Evolutionary conservation across 345 rosid species (phyloP).

Genomic region (Gossypium bickii): DNA sequence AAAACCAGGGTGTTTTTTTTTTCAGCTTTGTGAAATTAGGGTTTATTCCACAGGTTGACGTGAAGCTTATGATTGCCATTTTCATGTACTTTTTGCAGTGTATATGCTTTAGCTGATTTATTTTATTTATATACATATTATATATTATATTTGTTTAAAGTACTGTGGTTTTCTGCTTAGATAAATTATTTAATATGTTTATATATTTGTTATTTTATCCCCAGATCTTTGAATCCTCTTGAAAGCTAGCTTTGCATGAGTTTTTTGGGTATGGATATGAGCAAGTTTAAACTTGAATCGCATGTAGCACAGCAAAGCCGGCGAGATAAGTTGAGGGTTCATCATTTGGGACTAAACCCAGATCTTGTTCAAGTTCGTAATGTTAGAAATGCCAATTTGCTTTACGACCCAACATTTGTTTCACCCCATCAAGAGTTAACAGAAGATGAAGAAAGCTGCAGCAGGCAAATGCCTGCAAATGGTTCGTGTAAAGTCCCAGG

Average conservation of each 20-base stretch:
- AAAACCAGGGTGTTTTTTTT: background rate
- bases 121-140: background rate
- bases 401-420: conserved; percentile 20
- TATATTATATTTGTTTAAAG: background rate
- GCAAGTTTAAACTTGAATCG: conserved; percentile 31
- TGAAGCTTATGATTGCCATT: conserved; percentile 19
- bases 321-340: conserved; percentile 42
- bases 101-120: background rate
- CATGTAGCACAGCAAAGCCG: conserved; percentile 57
- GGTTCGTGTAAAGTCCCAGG: conserved; percentile 9
- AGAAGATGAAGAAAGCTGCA: background rate
- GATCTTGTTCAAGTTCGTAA: conserved; percentile 32
- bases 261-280: conserved; percentile 27
- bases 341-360: conserved; percentile 19
- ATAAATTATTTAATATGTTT: background rate
- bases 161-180: background rate
- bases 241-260: background rate
- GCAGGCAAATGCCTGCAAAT: conserved; percentile 4
- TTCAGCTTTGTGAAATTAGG: conserved; percentile 28
- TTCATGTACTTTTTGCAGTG: background rate
- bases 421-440: conserved; percentile 25
- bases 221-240: background rate
- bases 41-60: conserved; percentile 30
- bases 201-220: background rate
- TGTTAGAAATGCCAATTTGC: conserved; percentile 19